Evolutionary conservation across 2,329 filamentous ascomycete genomes (phyloP).

Genomic region (Beauveria sp.): DNA sequence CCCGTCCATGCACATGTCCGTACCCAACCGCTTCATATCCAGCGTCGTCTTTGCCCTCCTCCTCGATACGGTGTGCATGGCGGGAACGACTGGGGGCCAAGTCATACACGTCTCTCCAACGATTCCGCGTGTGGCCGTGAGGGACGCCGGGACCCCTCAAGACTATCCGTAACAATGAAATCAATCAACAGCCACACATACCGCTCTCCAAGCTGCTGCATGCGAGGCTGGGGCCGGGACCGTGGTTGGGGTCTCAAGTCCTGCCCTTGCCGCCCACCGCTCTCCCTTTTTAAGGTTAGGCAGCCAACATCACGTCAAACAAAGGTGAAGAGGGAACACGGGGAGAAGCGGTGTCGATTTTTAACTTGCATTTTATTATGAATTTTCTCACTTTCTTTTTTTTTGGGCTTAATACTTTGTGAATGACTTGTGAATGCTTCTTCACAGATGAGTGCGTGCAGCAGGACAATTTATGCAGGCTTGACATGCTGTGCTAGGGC

Average conservation of each 20-base stretch:
- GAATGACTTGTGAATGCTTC: too few species aligned
- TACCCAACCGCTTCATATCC: background rate
- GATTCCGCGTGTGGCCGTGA: background rate
- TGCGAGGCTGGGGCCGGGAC: background rate
- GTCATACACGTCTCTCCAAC: background rate
- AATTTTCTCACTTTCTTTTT: background rate
- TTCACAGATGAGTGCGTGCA: background rate
- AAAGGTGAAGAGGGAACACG: background rate
- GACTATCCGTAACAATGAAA: background rate
- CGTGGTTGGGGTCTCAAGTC: background rate
- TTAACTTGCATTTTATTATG: background rate
- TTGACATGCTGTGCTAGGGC: background rate
- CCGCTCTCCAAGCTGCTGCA: background rate
- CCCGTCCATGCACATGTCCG: background rate
- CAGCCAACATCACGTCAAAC: background rate
- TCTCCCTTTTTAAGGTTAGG: background rate
- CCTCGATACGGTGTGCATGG: background rate
- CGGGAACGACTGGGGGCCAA: background rate
- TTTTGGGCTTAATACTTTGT: background rate
- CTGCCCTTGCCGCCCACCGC: background rate
- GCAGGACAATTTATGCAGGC: background rate
- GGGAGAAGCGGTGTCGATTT: background rate
- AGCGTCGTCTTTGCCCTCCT: background rate
- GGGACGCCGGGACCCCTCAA: background rate
- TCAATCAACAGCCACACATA: background rate